Evolutionary conservation across 2,329 filamentous ascomycete genomes (phyloP).

Genomic region (Drechslera avenae): DNA sequence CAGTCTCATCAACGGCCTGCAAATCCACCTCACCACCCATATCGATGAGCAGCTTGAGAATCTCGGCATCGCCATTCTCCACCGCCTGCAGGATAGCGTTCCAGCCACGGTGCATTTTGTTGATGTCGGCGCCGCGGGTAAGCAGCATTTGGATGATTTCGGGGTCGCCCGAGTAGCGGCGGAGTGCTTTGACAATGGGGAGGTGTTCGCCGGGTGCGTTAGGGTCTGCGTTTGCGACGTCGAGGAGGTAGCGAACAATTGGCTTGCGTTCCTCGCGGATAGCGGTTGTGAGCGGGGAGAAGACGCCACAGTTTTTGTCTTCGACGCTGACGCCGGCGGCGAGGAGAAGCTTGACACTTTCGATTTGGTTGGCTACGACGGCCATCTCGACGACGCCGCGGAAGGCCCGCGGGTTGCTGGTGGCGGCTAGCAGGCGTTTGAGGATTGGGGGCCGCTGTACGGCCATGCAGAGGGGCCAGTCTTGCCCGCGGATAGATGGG

Average conservation of each 20-base stretch:
- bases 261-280: constrained; percentile 67
- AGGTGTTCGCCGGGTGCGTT: constrained; percentile 73
- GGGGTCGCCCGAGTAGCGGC: constrained; percentile 63
- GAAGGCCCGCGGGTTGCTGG: constrained; percentile 65
- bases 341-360: constrained; percentile 69
- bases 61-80: constrained; percentile 43
- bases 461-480: constrained; percentile 74
- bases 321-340: constrained; percentile 69
- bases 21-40: constrained; percentile 42
- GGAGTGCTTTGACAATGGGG: constrained; percentile 71
- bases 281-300: constrained; percentile 70
- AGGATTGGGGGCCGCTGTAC: constrained; percentile 66
- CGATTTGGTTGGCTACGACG: constrained; percentile 68
- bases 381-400: constrained; percentile 72
- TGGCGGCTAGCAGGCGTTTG: constrained; percentile 60
- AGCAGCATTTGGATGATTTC: constrained; percentile 68
- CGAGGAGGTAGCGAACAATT: constrained; percentile 66
- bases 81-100: constrained; percentile 44
- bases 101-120: constrained; percentile 56
- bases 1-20: constrained; percentile 37
- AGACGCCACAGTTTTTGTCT: constrained; percentile 74
- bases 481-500: constrained; percentile 66
- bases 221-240: constrained; percentile 66
- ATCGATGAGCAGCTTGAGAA: constrained; percentile 42
- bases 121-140: constrained; percentile 68